phyloP scores from a whole-genome alignment of 208 protist genomes.

The Leishmania mexicana region DNA sequence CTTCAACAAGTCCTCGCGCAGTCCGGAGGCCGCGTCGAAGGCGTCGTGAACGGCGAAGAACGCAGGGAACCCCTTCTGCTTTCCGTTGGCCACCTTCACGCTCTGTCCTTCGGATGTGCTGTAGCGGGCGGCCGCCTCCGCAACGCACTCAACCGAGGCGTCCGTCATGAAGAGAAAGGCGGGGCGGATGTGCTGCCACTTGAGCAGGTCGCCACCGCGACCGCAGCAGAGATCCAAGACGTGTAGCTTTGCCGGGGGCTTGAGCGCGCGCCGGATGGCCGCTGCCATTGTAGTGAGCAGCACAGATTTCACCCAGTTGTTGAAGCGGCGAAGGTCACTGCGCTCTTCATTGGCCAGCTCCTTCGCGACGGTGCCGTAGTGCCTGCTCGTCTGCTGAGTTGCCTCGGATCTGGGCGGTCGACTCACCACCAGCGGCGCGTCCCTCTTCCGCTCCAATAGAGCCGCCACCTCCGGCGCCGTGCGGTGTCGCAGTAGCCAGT shows the following conservation, averaged over 20 bases:
- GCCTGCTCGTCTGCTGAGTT: slow-evolving; percentile 48
- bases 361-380: slow-evolving; percentile 63
- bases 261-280: slow-evolving; percentile 11
- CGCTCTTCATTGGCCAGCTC: slow-evolving; percentile 42
- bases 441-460: slow-evolving; percentile 19
- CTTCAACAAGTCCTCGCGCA: slow-evolving; percentile 28
- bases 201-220: slow-evolving; percentile 78
- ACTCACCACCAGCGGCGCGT: slow-evolving; percentile 18
- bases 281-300: slow-evolving; percentile 18
- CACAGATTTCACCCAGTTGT: slow-evolving; percentile 77
- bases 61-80: slow-evolving; percentile 53
- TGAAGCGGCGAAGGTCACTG: slow-evolving; percentile 64
- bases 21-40: slow-evolving; percentile 44
- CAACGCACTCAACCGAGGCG: slow-evolving; percentile 67
- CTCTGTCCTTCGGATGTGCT: slow-evolving; percentile 66
- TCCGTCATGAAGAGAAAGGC: slow-evolving; percentile 70
- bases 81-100: slow-evolving; percentile 37
- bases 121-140: slow-evolving; percentile 75
- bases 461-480: slow-evolving; percentile 9
- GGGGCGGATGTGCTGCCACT: slow-evolving; percentile 65
- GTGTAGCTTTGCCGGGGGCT: slow-evolving; percentile 30
- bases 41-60: slow-evolving; percentile 71
- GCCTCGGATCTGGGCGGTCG: slow-evolving; percentile 5
- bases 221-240: slow-evolving; percentile 75
- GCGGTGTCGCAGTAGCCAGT: slow-evolving; percentile 45